Conservation (phyloP, 2,329 filamentous ascomycete genomes). For the Ciborinia camelliae region DNA sequence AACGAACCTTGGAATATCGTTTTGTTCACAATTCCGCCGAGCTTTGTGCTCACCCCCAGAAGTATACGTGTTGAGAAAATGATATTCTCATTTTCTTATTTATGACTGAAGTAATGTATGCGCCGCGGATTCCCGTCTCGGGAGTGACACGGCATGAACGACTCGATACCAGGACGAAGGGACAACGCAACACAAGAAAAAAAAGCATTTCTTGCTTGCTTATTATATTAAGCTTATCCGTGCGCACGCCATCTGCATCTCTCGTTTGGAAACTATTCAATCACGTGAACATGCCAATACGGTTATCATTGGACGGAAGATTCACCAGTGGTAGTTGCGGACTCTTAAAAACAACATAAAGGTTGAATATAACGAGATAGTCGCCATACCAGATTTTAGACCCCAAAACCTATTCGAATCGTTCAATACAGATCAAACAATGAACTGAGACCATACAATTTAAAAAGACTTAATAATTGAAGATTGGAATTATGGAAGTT, state of each 20-base stretch:
- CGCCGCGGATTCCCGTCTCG: constrained; percentile 12
- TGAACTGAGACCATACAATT: too few species aligned
- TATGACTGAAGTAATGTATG: background rate
- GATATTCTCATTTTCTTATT: background rate
- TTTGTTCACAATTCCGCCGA: background rate
- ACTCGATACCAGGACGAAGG: constrained; percentile 9
- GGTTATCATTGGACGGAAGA: background rate
- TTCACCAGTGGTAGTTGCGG: too few species aligned
- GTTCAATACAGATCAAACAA: too few species aligned
- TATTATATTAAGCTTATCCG: constrained; percentile 21
- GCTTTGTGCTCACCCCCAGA: background rate
- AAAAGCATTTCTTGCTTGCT: constrained; percentile 14
- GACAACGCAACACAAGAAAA: background rate
- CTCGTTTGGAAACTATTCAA: background rate
- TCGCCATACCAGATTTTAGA: too few species aligned
- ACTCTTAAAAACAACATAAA: too few species aligned
- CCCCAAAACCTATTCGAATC: too few species aligned
- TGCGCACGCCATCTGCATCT: constrained; percentile 3
- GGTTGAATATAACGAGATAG: too few species aligned
- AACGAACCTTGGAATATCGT: background rate
- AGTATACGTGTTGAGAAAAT: background rate
- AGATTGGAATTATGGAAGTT: too few species aligned
- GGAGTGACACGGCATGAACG: constrained; percentile 20
- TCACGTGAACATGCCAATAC: constrained; percentile 10
- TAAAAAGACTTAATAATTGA: too few species aligned